These are phyloP conservation scores for Globisporangium radiosum DNA, from an alignment of 352 stramenopile genomes.

Conservation along the genomic window DNA sequence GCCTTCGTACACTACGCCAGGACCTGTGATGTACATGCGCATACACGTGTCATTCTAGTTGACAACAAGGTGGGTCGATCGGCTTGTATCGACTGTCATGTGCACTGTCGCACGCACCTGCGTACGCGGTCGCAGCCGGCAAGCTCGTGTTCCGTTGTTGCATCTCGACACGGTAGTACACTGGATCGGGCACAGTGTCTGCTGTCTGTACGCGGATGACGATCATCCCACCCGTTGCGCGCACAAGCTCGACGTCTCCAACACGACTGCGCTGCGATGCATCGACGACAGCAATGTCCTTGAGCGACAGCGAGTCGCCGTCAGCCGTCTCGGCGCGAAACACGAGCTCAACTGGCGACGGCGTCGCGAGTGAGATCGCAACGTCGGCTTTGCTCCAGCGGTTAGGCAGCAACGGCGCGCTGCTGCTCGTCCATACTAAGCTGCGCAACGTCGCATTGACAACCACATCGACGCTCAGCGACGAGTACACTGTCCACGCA, in stretches of 20 bases:
- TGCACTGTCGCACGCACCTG: slow-evolving; percentile 19
- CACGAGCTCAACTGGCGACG: slow-evolving; percentile 19
- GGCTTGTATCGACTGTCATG: no score
- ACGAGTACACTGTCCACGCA: slow-evolving; percentile 26
- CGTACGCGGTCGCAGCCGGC: slow-evolving; percentile 15
- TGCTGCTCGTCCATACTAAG: slow-evolving; percentile 38
- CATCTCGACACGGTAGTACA: slow-evolving; percentile 35
- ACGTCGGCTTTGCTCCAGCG: slow-evolving; percentile 26
- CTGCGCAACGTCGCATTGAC: slow-evolving; percentile 19
- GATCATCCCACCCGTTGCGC: slow-evolving; percentile 41
- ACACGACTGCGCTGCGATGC: slow-evolving; percentile 5
- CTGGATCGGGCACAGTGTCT: slow-evolving; percentile 3
- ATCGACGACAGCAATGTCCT: slow-evolving; percentile 23
- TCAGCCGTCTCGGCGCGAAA: slow-evolving; percentile 23
- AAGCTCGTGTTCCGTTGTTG: slow-evolving; percentile 4
- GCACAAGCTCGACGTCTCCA: slow-evolving; percentile 18
- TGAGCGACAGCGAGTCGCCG: slow-evolving; percentile 33
- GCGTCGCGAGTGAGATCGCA: slow-evolving; percentile 15
- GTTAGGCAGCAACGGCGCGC: slow-evolving; percentile 3
- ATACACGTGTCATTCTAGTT: neutral
- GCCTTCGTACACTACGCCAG: slow-evolving; percentile 24
- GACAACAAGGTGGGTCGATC: neutral
- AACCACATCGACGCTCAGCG: slow-evolving; percentile 24
- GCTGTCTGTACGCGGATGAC: slow-evolving; percentile 13
- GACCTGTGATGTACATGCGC: slow-evolving; percentile 15